Evolutionary conservation across 805 yeast species (phyloP), one percentile per base, ranked within the genome.

Genomic region (Yamadazyma kitorensis): DNA sequence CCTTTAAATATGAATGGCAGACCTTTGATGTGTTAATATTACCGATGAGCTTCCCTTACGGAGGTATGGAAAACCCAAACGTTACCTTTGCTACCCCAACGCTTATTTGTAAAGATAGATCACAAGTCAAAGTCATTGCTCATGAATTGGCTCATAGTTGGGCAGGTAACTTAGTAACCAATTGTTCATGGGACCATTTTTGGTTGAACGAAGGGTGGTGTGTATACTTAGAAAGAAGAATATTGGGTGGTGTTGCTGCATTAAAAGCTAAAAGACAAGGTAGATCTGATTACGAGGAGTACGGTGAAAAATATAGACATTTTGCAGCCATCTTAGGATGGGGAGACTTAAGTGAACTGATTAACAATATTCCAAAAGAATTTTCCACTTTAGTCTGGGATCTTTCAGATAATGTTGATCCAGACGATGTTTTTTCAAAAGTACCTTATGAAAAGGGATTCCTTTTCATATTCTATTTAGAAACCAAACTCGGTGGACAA

Each of bases 151-250:
- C 66, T 15, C 66, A 60, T 40, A 54, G 61, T 5, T 60, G 66
- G 66, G 48, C 56, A n/a, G 66, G 66, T 10, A 60, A 60, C 39
- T 51, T 60, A 36, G 64, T 57, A 11, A 60, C 66, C 16, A 60
- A 58, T 40, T 49, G 56, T 25, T 54, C 59, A 4, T 60, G 64
- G 64, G 66, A 58, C 29, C 64, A 60, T 44, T 59, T 58, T 35
- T 60, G 66, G 66, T 47, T 60, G 18, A 60, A 60, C 38, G 66
- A 60, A 45, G 66, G 64, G 5, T 59, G 64, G 64, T 54, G 61
- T 13, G 64, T 60, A 1, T 59, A 58, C 40, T 37, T 60, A 26
- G 64, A 59, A 46, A 44, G 66, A 41, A 45, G 62, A 40, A 58
- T 60, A 27, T 26, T 58, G 23, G 66, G 55, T 6, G 60, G 51